Evolutionary conservation across 305 asterid species (phyloP).

Genomic region (Fraxinus floribunda): DNA sequence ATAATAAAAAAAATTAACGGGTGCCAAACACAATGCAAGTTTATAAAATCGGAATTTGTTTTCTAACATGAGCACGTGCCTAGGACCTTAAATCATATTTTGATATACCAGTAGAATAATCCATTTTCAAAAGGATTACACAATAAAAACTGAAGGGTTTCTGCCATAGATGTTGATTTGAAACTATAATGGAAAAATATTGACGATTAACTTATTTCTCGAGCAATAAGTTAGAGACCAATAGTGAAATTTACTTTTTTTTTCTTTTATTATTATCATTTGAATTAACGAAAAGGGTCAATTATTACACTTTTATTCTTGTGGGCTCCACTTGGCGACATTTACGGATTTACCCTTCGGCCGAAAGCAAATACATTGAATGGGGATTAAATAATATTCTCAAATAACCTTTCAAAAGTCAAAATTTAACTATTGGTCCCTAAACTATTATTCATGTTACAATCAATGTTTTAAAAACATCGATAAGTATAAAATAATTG

Average conservation of each 20-base stretch:
- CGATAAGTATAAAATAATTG: no score
- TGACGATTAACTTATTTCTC: background rate
- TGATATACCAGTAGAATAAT: no score
- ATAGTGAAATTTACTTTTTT: background rate
- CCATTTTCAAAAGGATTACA: no score
- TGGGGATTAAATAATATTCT: background rate
- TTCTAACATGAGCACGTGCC: background rate
- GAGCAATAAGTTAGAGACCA: background rate
- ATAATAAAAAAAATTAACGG: no score
- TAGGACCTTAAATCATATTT: no score
- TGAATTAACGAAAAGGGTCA: background rate
- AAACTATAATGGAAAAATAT: background rate
- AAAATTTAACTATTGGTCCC: no score
- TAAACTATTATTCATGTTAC: no score
- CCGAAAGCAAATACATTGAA: background rate
- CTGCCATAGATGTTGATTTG: background rate
- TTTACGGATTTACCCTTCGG: background rate
- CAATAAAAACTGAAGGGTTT: background rate
- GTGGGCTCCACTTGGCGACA: background rate
- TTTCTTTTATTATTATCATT: background rate
- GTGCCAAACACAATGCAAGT: no score
- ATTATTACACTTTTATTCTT: background rate
- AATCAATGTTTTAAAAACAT: no score
- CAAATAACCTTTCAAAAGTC: no score
- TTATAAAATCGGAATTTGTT: no score